A percentile compares a stretch with the other conserved stretches of the same genome.
Evolutionary conservation across 2,329 filamentous ascomycete genomes (phyloP).

Genomic region (Fusarium anguioides): DNA sequence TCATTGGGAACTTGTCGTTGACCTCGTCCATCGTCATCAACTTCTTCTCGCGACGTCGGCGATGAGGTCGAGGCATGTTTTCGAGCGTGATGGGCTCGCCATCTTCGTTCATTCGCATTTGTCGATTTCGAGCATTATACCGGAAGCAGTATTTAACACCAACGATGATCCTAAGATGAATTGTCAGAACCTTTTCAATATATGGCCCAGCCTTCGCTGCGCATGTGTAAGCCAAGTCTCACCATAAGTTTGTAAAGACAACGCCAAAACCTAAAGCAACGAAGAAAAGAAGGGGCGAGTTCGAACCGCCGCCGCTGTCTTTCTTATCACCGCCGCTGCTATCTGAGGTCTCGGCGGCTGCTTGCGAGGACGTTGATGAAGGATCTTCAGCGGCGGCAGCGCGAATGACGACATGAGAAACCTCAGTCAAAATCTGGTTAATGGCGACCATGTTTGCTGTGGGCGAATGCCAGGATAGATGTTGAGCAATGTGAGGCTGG

Average conservation of each 20-base stretch:
- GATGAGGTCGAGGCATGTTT: slow-evolving; percentile 84
- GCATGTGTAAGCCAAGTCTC: slow-evolving; percentile 52
- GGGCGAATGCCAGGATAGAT: slow-evolving; percentile 25
- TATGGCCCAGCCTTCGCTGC: slow-evolving; percentile 70
- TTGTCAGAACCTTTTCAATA: slow-evolving; percentile 29
- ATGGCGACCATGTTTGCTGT: slow-evolving; percentile 43
- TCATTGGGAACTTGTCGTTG: slow-evolving; percentile 94
- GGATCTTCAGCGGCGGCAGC: slow-evolving; percentile 35
- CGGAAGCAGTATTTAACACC: slow-evolving; percentile 99
- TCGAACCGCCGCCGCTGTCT: slow-evolving; percentile 48
- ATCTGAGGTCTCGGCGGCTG: slow-evolving; percentile 27
- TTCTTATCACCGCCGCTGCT: slow-evolving; percentile 20
- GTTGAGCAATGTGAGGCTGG: slow-evolving; percentile 30
- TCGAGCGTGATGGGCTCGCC: slow-evolving; percentile 90
- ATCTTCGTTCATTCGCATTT: slow-evolving; percentile 79
- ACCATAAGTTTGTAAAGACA: slow-evolving; percentile 99
- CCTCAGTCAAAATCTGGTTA: slow-evolving; percentile 42
- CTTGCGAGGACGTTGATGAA: slow-evolving; percentile 35
- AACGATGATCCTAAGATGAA: slow-evolving; percentile 87
- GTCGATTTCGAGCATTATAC: slow-evolving; percentile 94
- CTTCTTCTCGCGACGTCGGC: slow-evolving; percentile 94
- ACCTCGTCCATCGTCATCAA: slow-evolving; percentile 99
- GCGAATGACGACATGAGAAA: slow-evolving; percentile 42
- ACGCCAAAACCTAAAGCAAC: slow-evolving; percentile 97
- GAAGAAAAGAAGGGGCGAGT: slow-evolving; percentile 75